These are phyloP conservation scores for Begonia peltatifolia DNA, from an alignment of 306 rosid genomes.

Conservation along the genomic window DNA sequence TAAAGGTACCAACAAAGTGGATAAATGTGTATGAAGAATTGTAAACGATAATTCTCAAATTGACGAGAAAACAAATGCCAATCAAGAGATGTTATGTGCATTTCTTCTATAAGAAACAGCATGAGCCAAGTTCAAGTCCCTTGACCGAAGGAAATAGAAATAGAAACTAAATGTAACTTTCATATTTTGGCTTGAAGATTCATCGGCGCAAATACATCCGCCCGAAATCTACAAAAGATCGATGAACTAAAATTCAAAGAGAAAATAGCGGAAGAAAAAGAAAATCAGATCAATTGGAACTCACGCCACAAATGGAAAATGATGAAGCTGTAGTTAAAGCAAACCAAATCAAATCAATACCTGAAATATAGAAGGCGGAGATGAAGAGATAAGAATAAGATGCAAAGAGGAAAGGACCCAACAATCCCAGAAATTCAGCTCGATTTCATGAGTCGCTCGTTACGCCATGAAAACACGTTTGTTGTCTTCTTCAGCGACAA, in stretches of 20 bases:
- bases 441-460: constrained; percentile 9
- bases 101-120: too few species aligned
- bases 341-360: constrained; percentile 20
- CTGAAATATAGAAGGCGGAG: constrained; percentile 12
- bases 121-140: too few species aligned
- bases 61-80: too few species aligned
- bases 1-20: too few species aligned
- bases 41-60: too few species aligned
- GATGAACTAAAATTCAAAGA: not conserved
- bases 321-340: constrained; percentile 9
- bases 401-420: not conserved
- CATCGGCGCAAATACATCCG: too few species aligned
- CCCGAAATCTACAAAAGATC: too few species aligned
- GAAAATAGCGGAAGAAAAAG: not conserved
- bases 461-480: constrained; percentile 9
- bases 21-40: too few species aligned
- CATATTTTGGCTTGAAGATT: too few species aligned
- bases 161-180: too few species aligned
- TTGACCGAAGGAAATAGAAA: too few species aligned
- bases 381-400: constrained; percentile 2
- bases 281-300: not conserved
- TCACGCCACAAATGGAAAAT: not conserved
- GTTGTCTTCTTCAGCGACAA: constrained; percentile 6
- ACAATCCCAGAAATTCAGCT: constrained; percentile 11
- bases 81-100: too few species aligned